Evolutionary conservation across 129 eudicot genomes (phyloP), one percentile per base, ranked within the genome.

Genomic region (Apium graveolens): DNA sequence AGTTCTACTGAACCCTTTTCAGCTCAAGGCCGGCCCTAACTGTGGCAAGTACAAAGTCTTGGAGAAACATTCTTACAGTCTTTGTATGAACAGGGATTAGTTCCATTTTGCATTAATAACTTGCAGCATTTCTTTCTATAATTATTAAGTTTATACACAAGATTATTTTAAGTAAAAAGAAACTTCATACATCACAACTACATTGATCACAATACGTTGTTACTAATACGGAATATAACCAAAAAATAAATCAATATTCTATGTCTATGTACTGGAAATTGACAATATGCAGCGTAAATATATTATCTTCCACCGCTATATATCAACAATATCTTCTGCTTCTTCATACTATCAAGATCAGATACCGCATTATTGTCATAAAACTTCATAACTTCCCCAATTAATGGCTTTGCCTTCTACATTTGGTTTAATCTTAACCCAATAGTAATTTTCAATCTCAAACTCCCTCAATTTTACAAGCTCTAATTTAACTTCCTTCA

Each of bases 331-430:
- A 68, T 12, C 34, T 68, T 43, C 39, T 68, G 73, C 9, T 68
- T 68, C 73, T 68, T 68, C 73, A 68, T 68, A 68, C 73, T 68
- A 68, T 68, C 43, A 68, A 68, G 20, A 68, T 32, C 73, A 63
- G 73, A 27, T 34, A 4, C 43, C 16, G 42, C 21, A 68, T 68
- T 68, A 68, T 24, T 68, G 14, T 34, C n/a, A 68, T 14, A 16
- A 34, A 34, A 31, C 42, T 12, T 26, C n/a, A 68, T 11, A 34
- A 38, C 24, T 3, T 72, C 51, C 43, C 7, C 76, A 7, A 72
- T n/a, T 4, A 72, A 72, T 18, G 31, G 51, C 51, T 72, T 34
- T n/a, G 43, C 41, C 53, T 72, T 72, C 34, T 72, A 11, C 32
- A 41, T n/a, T 20, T 45, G 73, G 46, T 38, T 48, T 65, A 31